phyloP scores from a whole-genome alignment of 805 yeast genomes.

The Candida oleophila region DNA sequence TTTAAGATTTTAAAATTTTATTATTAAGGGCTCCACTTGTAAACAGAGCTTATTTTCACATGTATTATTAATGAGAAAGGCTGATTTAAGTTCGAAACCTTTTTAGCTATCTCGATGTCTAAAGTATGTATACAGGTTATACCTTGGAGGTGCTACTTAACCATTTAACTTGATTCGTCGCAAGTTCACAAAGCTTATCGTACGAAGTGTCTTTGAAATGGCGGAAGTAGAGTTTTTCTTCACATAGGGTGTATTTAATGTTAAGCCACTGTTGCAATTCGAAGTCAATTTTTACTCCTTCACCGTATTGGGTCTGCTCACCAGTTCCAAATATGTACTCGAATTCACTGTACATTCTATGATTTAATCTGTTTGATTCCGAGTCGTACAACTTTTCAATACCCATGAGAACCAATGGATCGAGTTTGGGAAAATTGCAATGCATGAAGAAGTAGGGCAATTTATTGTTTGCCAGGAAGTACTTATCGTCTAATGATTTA shows the following conservation, averaged over 20 bases:
- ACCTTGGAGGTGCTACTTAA: conserved; percentile 4
- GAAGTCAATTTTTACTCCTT: conserved; percentile 11
- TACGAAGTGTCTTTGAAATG: conserved; percentile 8
- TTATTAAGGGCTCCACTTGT: too few relatives aligned
- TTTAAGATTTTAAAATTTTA: too few relatives aligned
- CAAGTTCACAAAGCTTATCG: conserved; percentile 15
- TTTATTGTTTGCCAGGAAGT: conserved; percentile 6
- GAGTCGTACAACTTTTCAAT: conserved; percentile 6
- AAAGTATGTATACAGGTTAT: neutral
- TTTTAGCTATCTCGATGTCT: too few relatives aligned
- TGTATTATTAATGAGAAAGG: too few relatives aligned
- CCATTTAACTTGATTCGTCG: conserved; percentile 14
- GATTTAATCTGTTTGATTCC: conserved; percentile 9
- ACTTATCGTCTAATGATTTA: conserved; percentile 1
- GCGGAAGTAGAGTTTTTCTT: conserved; percentile 7
- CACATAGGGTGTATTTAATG: conserved; percentile 10
- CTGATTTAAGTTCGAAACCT: too few relatives aligned
- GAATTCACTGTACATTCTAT: conserved; percentile 11
- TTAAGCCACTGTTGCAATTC: conserved; percentile 12
- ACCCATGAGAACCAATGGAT: conserved; percentile 10
- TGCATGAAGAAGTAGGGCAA: conserved; percentile 14
- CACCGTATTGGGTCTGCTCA: neutral
- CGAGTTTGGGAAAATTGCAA: conserved; percentile 19
- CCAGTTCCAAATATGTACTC: neutral
- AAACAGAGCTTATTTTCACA: too few relatives aligned